Percentiles rank a stretch among this genome's conserved stretches.
Conservation (phyloP, 345 rosid species). For the Euphorbia pulcherrima region DNA sequence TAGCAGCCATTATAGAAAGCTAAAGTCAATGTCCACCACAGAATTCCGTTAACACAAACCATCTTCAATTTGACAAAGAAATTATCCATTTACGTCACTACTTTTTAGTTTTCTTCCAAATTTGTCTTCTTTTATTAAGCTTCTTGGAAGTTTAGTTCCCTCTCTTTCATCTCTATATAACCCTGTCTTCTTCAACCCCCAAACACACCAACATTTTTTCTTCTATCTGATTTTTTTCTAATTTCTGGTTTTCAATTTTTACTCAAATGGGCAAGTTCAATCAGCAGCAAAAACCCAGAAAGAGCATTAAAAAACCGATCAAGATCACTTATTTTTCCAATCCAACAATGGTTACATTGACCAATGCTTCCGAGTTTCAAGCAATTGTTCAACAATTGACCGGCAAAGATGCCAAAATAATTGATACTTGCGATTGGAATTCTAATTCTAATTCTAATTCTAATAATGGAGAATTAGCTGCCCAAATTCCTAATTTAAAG, state of each 20-base stretch:
- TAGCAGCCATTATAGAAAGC: neutral
- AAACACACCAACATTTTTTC: no score
- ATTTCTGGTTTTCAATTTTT: no score
- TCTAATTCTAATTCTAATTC: neutral
- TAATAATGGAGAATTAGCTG: neutral
- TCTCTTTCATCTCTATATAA: no score
- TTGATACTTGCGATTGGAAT: neutral
- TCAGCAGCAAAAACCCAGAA: constrained; percentile 12
- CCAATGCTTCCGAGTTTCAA: constrained; percentile 39
- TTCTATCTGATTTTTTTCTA: no score
- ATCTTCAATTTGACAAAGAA: no score
- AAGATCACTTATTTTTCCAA: constrained; percentile 48
- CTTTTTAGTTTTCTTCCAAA: neutral
- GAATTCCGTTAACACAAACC: no score
- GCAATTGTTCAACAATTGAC: constrained; percentile 49
- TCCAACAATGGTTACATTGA: constrained; percentile 40
- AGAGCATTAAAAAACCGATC: constrained; percentile 32
- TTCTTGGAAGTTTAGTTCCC: neutral
- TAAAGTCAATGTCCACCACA: neutral
- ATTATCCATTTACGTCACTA: neutral
- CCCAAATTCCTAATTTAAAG: neutral
- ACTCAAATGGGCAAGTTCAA: constrained; percentile 8
- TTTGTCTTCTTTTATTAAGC: neutral
- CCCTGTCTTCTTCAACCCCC: no score
- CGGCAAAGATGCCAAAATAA: constrained; percentile 34